phyloP scores from a whole-genome alignment of 2,329 filamentous ascomycete genomes.

The Sporothrix dimorphospora region DNA sequence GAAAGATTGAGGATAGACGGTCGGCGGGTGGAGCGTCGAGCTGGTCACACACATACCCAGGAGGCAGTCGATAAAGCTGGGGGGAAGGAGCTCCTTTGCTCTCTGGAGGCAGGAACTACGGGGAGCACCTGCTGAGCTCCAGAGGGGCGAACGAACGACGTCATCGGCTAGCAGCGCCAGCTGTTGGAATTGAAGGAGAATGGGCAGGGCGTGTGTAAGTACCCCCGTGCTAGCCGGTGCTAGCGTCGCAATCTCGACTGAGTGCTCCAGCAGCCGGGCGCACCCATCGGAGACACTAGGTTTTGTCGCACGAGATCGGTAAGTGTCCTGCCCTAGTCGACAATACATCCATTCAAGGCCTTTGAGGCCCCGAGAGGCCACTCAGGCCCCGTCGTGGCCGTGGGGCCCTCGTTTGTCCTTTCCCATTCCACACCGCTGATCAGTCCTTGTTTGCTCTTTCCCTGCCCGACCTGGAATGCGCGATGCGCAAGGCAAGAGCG shows the following conservation, averaged over 20 bases:
- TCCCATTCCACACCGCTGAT: not conserved
- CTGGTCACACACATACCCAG: not conserved
- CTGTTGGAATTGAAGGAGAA: not conserved
- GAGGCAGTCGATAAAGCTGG: not conserved
- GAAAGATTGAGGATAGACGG: not conserved
- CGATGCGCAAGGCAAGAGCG: not conserved
- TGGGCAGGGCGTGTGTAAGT: conserved; percentile 28
- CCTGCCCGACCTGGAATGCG: not conserved
- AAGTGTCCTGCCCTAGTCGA: not conserved
- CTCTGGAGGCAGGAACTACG: not conserved
- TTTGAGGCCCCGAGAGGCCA: not conserved
- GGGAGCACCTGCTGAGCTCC: not conserved
- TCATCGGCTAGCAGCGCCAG: conserved; percentile 12
- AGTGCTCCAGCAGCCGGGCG: not conserved
- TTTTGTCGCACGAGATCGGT: conserved; percentile 3
- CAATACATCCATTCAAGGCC: not conserved
- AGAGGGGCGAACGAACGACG: conserved; percentile 25
- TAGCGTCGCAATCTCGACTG: conserved; percentile 14
- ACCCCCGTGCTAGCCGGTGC: conserved; percentile 26
- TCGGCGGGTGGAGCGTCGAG: not conserved
- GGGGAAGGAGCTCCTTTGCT: not conserved
- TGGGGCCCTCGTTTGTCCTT: not conserved
- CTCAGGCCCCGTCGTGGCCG: not conserved
- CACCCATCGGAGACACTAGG: not conserved
- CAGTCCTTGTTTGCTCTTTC: conserved; percentile 7